These are phyloP conservation scores for Colletotrichum magnum DNA, from an alignment of 2,329 filamentous ascomycete genomes.

Conservation along the genomic window DNA sequence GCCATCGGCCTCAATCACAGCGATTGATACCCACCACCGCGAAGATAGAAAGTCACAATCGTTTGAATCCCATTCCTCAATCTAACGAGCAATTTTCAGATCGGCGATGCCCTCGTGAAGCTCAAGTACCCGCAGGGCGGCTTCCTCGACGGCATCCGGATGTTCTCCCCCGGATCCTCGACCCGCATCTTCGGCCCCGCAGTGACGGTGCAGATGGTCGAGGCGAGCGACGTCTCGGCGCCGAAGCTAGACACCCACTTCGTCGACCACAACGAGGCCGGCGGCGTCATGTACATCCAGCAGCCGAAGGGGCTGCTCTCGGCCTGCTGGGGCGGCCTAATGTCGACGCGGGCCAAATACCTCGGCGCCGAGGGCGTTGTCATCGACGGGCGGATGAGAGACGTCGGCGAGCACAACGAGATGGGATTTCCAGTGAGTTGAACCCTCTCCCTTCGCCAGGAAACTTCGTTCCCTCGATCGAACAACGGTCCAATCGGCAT, in stretches of 20 bases:
- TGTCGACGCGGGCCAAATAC: constrained; percentile 48
- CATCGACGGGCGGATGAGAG: constrained; percentile 48
- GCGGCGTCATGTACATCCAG: constrained; percentile 48
- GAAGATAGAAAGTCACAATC: too few relatives aligned
- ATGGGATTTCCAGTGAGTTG: constrained; percentile 40
- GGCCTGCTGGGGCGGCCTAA: constrained; percentile 49
- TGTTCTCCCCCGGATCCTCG: constrained; percentile 43
- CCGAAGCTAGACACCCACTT: constrained; percentile 48
- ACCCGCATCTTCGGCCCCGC: constrained; percentile 49
- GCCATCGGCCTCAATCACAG: not conserved
- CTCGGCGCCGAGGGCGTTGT: constrained; percentile 46
- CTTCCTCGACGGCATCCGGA: constrained; percentile 45
- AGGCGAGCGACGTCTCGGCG: constrained; percentile 43
- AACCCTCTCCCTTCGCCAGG: not conserved
- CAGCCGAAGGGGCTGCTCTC: constrained; percentile 46
- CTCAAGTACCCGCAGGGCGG: constrained; percentile 48
- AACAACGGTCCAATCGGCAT: too few relatives aligned
- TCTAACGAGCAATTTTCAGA: constrained; percentile 15
- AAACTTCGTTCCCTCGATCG: too few relatives aligned
- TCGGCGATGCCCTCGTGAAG: constrained; percentile 47
- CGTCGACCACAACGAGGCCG: constrained; percentile 46
- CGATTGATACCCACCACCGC: not conserved
- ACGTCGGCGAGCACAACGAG: constrained; percentile 48
- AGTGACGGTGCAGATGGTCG: constrained; percentile 49
- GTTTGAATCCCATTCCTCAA: too few relatives aligned